Base-by-base conservation (phyloP, 2,329 filamentous ascomycete genomes). In the Fusarium torulosum region DNA sequence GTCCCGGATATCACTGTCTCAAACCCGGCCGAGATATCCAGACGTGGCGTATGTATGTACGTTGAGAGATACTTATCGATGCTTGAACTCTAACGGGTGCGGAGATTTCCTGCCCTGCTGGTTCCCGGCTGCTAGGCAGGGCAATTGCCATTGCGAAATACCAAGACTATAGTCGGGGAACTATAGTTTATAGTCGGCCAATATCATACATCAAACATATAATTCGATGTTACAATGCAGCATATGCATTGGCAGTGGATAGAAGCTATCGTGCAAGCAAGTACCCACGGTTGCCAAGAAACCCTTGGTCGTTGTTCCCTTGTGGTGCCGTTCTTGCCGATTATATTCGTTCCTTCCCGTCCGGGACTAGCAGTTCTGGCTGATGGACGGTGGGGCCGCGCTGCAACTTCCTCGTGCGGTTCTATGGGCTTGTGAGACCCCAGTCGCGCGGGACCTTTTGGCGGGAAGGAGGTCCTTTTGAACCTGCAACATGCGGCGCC, bases 381-480 rank as follows among this genome's bases (percentile, higher is more conserved):
- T 59, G 53, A 59, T 46, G 52, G 47, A 51, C 54, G 43, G 67
- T 59, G 63, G 56, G 64, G 64, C 59, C 54, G 66, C 62, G 53
- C 59, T 55, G 52, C 49, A 57, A 59, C 65, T 72, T 71, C 67
- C 65, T 61, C 59, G 67, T 66, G 70, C 62, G 62, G 70, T 67
- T 62, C 62, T 69, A 49, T 72, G 64, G 71, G 57, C 33, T 64
- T 47, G 60, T 60, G 60, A 64, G 45, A 63, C 67, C 71, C 62
- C 52, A 60, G 60, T 67, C 70, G 67, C 68, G 65, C 71, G 71
- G 71, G 71, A 73, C 69, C 71, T 74, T 73, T 73, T 73, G 71
- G 60, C 66, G 69, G 70, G 61, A 72, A 71, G 64, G 63, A 62
- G 71, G 69, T 54, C 62, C 66, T 67, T 72, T 67, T 59, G 66